Percentiles rank a stretch among this genome's conserved stretches.
These are phyloP conservation scores for Globisporangium spiculum DNA, from an alignment of 352 stramenopile genomes.

Conservation along the genomic window DNA sequence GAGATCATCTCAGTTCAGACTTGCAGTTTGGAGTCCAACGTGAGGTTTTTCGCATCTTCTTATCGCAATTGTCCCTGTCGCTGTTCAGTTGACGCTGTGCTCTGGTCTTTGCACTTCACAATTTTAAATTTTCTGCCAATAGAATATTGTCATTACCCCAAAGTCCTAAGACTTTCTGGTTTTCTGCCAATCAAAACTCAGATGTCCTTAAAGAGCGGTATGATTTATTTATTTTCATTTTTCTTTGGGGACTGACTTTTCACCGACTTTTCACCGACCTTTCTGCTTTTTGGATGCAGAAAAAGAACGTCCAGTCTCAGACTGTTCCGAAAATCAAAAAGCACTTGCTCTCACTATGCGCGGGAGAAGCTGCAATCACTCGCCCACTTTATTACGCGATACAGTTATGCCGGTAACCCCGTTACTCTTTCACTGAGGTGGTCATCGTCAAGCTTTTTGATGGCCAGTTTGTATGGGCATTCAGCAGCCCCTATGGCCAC, in stretches of 20 bases:
- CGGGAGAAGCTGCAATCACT: conserved; percentile 1
- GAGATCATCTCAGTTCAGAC: not conserved
- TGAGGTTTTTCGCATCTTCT: not conserved
- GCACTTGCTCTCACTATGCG: conserved; percentile 5
- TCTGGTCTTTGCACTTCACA: not conserved
- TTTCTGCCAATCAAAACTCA: not conserved
- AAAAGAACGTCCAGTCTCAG: not conserved
- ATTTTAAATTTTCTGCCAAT: not conserved
- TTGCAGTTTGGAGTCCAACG: not conserved
- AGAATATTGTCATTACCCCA: not conserved
- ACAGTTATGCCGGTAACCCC: no score
- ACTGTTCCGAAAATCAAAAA: not conserved
- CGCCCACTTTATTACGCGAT: no score
- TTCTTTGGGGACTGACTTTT: not conserved
- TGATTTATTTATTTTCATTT: not conserved
- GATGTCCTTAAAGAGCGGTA: conserved; percentile 4
- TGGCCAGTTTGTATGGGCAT: not conserved
- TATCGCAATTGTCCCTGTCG: not conserved
- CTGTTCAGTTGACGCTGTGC: not conserved
- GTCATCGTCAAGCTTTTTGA: not conserved
- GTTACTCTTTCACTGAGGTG: not conserved
- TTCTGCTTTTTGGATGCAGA: not conserved
- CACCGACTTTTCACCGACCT: not conserved
- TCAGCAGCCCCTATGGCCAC: not conserved
- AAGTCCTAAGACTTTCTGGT: not conserved